Conservation (phyloP, 495 filamentous ascomycete genomes). For the Penicillium mononematosum region DNA sequence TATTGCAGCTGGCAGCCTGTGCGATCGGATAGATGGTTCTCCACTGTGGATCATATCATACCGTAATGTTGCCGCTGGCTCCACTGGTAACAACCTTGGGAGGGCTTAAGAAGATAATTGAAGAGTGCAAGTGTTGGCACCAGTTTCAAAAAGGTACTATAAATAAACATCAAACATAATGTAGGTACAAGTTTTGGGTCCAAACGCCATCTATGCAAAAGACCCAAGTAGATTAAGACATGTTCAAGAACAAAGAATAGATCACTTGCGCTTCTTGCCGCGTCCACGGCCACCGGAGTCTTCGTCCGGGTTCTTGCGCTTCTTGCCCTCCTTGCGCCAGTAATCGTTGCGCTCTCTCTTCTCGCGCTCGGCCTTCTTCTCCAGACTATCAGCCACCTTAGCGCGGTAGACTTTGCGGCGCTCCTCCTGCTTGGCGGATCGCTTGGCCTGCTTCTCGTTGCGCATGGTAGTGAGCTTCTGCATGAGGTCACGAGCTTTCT, state of each 20-base stretch:
- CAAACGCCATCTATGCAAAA: constrained; percentile 33
- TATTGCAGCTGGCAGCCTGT: too few species aligned
- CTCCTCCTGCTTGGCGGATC: constrained; percentile 79
- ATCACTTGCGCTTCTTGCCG: constrained; percentile 64
- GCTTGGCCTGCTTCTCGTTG: constrained; percentile 84
- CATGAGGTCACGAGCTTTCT: constrained; percentile 83
- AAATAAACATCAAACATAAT: constrained; percentile 5
- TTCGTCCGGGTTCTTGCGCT: constrained; percentile 65
- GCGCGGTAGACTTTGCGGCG: constrained; percentile 72
- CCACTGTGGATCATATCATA: too few species aligned
- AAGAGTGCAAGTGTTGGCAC: too few species aligned
- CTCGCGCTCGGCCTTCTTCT: constrained; percentile 80
- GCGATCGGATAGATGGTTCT: too few species aligned
- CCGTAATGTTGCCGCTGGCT: too few species aligned
- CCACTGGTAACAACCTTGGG: too few species aligned
- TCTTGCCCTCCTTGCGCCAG: constrained; percentile 93
- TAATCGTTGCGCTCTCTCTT: constrained; percentile 89
- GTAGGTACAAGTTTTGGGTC: constrained; percentile 23
- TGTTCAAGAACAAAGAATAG: constrained; percentile 20
- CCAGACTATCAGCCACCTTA: constrained; percentile 74
- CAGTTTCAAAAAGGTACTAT: too few species aligned
- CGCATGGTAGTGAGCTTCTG: constrained; percentile 88
- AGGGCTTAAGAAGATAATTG: too few species aligned
- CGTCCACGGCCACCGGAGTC: constrained; percentile 66
- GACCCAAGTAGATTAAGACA: constrained; percentile 18